Percentiles rank a stretch among this genome's conserved stretches.
Evolutionary conservation across 2,329 filamentous ascomycete genomes (phyloP).

Genomic region (Sarocladium brachiariae): DNA sequence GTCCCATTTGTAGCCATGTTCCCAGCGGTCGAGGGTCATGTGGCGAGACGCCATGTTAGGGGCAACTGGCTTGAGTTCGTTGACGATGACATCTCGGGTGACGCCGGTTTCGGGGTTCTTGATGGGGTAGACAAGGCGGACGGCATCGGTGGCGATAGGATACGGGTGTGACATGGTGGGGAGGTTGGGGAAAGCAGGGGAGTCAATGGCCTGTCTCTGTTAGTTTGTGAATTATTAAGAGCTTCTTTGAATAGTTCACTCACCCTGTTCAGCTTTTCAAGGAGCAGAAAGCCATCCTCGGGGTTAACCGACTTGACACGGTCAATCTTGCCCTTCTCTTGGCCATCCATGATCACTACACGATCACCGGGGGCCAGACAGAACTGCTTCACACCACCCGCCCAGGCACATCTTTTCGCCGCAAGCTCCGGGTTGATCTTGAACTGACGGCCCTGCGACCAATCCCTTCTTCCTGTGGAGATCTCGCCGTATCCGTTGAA

Average conservation of each 20-base stretch:
- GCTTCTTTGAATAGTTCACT: conserved; percentile 17
- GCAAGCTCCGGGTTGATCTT: conserved; percentile 26
- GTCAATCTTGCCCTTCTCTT: conserved; percentile 78
- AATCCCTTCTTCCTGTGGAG: background rate
- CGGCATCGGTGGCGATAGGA: conserved; percentile 58
- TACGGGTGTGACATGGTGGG: conserved; percentile 1
- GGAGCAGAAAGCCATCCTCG: conserved; percentile 48
- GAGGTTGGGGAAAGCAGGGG: conserved; percentile 6
- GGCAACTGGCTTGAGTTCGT: conserved; percentile 55
- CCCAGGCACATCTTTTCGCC: conserved; percentile 44
- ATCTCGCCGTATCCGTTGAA: conserved; percentile 54
- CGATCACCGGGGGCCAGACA: conserved; percentile 66
- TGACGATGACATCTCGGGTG: conserved; percentile 69
- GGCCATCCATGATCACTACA: conserved; percentile 72
- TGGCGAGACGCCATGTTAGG: conserved; percentile 38
- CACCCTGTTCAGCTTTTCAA: conserved; percentile 61
- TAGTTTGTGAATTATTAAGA: background rate
- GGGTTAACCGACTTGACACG: conserved; percentile 52
- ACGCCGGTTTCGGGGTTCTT: conserved; percentile 56
- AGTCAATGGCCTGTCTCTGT: conserved; percentile 18
- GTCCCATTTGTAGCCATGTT: conserved; percentile 36
- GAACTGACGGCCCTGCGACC: background rate
- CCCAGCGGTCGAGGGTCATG: conserved; percentile 34
- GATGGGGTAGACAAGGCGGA: conserved; percentile 77
- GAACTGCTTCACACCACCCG: conserved; percentile 48